Evolutionary conservation across 2,329 filamentous ascomycete species (phyloP).

Genomic region (Cercospora sesami): DNA sequence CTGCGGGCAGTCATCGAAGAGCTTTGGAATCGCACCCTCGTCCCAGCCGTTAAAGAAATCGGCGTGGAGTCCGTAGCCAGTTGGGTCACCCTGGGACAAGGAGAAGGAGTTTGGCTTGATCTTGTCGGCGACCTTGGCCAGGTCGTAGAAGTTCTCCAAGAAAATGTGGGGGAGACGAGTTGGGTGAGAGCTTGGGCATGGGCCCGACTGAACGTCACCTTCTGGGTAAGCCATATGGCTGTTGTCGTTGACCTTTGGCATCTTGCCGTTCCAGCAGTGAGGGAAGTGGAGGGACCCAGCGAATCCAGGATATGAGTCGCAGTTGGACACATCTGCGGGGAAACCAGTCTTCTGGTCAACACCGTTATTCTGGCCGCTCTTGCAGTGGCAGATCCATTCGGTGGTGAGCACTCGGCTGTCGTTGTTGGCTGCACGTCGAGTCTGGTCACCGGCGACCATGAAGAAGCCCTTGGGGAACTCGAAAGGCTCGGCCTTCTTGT

Average conservation of each 20-base stretch:
- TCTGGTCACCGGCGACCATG: slow-evolving; percentile 67
- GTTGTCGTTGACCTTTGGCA: slow-evolving; percentile 35
- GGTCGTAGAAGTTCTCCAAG: slow-evolving; percentile 44
- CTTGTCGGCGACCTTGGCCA: slow-evolving; percentile 40
- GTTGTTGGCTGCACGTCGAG: slow-evolving; percentile 56
- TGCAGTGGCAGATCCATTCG: slow-evolving; percentile 58
- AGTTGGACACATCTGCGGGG: slow-evolving; percentile 67
- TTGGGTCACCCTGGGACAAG: slow-evolving; percentile 50
- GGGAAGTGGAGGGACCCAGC: slow-evolving; percentile 70
- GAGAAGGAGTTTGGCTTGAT: slow-evolving; percentile 45
- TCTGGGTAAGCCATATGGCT: slow-evolving; percentile 64
- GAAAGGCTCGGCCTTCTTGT: slow-evolving; percentile 64
- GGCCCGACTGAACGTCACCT: slow-evolving; percentile 49
- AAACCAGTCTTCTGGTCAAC: slow-evolving; percentile 48
- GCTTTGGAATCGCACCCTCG: slow-evolving; percentile 61
- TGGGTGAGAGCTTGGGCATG: slow-evolving; percentile 55
- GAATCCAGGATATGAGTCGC: slow-evolving; percentile 56
- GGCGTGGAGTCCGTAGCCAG: slow-evolving; percentile 55
- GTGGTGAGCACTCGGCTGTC: slow-evolving; percentile 42
- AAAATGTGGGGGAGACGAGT: slow-evolving; percentile 60
- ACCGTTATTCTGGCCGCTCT: slow-evolving; percentile 43
- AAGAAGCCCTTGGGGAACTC: slow-evolving; percentile 70
- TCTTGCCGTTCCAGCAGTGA: slow-evolving; percentile 67
- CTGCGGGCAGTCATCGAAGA: slow-evolving; percentile 66
- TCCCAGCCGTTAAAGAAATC: slow-evolving; percentile 56